Evolutionary conservation across 169 alveolate species (phyloP).

Genomic region (Theileria equi): DNA sequence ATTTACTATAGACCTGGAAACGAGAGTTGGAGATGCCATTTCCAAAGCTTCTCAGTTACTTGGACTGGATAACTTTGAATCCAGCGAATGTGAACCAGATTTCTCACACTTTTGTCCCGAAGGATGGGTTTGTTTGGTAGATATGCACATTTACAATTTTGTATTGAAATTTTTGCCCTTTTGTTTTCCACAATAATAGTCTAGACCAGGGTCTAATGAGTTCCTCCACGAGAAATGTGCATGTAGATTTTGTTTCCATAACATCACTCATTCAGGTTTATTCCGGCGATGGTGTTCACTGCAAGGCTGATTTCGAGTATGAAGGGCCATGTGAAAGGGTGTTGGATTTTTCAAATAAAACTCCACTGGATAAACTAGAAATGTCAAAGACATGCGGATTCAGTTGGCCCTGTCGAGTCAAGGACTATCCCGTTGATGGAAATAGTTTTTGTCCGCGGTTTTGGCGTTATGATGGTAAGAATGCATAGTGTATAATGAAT

Average conservation of each 20-base stretch:
- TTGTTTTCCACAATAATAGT: constrained; percentile 44
- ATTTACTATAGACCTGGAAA: constrained; percentile 51
- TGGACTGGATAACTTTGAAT: constrained; percentile 49
- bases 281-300: constrained; percentile 51
- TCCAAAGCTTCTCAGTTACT: constrained; percentile 55
- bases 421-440: constrained; percentile 4
- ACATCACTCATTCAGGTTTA: constrained; percentile 30
- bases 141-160: constrained; percentile 21
- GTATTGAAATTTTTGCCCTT: too few species aligned
- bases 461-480: constrained; percentile 39
- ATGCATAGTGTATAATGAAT: background rate
- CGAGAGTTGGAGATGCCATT: constrained; percentile 47
- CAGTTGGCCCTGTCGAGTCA: constrained; percentile 69
- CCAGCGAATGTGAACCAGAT: constrained; percentile 64
- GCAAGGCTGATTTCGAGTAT: constrained; percentile 59
- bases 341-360: constrained; percentile 54
- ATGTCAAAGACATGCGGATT: constrained; percentile 59
- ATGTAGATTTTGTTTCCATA: constrained; percentile 6
- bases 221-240: too few species aligned
- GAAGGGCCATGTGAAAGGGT: constrained; percentile 63
- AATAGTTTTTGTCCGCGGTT: constrained; percentile 55
- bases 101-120: constrained; percentile 72
- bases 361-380: constrained; percentile 58
- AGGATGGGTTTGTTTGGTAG: constrained; percentile 64
- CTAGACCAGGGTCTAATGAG: too few species aligned